A percentile compares a stretch with the other conserved stretches of the same genome.
These are phyloP conservation scores for Aspergillus novofumigatus DNA, from an alignment of 2,329 filamentous ascomycete species.

Conservation along the genomic window DNA sequence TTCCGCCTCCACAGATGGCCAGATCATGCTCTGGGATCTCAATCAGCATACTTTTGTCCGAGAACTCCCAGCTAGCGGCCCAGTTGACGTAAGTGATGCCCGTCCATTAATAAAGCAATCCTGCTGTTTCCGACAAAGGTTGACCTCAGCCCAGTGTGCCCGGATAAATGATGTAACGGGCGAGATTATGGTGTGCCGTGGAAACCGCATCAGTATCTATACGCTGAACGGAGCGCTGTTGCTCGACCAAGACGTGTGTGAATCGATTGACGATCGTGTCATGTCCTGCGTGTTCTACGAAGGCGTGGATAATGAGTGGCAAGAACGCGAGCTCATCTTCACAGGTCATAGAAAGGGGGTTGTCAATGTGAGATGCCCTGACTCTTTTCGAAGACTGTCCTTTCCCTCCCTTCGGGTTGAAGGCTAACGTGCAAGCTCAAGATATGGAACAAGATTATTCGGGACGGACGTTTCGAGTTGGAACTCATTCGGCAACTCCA, in stretches of 20 bases:
- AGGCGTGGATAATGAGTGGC: slow-evolving; percentile 83
- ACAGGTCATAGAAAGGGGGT: slow-evolving; percentile 81
- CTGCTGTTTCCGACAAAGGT: neutral
- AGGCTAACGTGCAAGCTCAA: slow-evolving; percentile 20
- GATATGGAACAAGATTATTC: slow-evolving; percentile 56
- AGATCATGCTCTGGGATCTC: slow-evolving; percentile 87
- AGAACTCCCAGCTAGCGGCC: slow-evolving; percentile 58
- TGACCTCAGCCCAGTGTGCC: slow-evolving; percentile 60
- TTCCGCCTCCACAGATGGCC: slow-evolving; percentile 75
- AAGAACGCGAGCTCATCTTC: slow-evolving; percentile 79
- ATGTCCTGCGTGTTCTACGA: slow-evolving; percentile 89
- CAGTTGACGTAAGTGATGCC: slow-evolving; percentile 40
- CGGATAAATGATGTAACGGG: slow-evolving; percentile 87
- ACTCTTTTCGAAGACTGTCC: slow-evolving; percentile 6
- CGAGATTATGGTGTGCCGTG: slow-evolving; percentile 80
- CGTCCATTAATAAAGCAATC: neutral
- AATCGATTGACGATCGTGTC: slow-evolving; percentile 68
- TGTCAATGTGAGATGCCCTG: slow-evolving; percentile 57
- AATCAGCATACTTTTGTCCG: slow-evolving; percentile 85
- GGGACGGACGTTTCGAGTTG: slow-evolving; percentile 66
- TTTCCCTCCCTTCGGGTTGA: slow-evolving; percentile 10
- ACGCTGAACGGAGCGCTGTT: slow-evolving; percentile 83
- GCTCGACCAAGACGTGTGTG: slow-evolving; percentile 76
- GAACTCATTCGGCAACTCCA: slow-evolving; percentile 78
- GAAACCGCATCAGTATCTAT: slow-evolving; percentile 70